Evolutionary conservation across 352 stramenopile genomes (phyloP), one percentile per base, ranked within the genome.

Genomic region (Phytophthora cactorum): DNA sequence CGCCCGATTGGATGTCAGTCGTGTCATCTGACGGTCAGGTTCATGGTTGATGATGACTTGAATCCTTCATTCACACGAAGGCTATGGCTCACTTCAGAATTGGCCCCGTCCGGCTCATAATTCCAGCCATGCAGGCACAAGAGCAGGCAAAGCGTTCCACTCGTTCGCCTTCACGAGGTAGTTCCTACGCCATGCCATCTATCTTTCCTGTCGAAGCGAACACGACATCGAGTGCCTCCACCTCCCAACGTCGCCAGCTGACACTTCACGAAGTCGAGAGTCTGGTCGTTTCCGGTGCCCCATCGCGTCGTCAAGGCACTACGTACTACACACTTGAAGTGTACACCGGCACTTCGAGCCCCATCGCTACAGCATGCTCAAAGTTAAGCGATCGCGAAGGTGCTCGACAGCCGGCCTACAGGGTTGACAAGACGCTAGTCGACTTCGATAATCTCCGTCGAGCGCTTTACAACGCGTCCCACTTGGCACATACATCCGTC

Each of bases 371-470:
- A 22, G 57, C 39, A 49, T 5, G n/a, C 15, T 63, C 36, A 10
- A 66, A 59, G 41, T 12, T 59, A n/a, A 50, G 39, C 12, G 41
- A 52, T 45, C 45, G 34, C 8, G 53, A 65, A 46, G 27, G 15
- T 27, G 9, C 39, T 29, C 49, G 15, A 15, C 38, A 28, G 17
- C 43, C 67, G 32, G 46, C 51, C 22, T 75, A 64, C 27, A 39
- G 11, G 6, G 25, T 78, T 32, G 58, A 73, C 10, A 75, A 68
- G 50, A 65, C 59, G 15, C 55, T 73, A 3, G 49, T 46, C 12
- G 58, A 75, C 28, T 79, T 79, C 31, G 39, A 69, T 2, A 66
- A 29, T 17, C 60, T 79, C 45, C 72, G 68, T 49, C 56, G 50
- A 34, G 46, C 57, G 22, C 59, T 79, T 14, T 71, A 67, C 43